Evolutionary conservation across 257 asterid genomes (phyloP).

Genomic region (Cynanchum wilfordii): DNA sequence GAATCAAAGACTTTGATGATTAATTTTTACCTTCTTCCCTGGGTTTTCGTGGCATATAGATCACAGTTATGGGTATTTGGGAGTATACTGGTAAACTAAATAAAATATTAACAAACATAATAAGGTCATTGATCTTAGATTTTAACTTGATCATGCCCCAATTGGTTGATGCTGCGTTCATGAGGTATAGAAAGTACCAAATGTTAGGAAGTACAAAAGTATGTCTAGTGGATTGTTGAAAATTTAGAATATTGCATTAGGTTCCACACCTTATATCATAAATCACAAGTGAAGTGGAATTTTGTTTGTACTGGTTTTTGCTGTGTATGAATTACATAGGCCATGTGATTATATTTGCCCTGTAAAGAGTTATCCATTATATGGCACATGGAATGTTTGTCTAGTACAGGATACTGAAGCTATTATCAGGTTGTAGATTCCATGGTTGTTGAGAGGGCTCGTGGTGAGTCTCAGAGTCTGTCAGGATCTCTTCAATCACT

Average conservation of each 20-base stretch:
- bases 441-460: constrained; percentile 98
- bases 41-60: not conserved
- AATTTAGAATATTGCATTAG: not conserved
- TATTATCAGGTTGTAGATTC: constrained; percentile 87
- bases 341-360: not conserved
- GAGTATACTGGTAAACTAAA: too few species aligned
- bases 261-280: not conserved
- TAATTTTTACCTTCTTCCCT: not conserved
- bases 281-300: not conserved
- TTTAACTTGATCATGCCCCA: too few species aligned
- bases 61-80: too few species aligned
- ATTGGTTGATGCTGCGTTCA: too few species aligned
- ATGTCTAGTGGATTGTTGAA: not conserved
- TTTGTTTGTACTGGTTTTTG: not conserved
- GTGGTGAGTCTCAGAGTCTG: constrained; percentile 97
- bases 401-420: constrained; percentile 25
- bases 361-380: not conserved
- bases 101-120: too few species aligned
- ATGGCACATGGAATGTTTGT: constrained; percentile 7
- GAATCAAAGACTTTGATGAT: not conserved
- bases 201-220: not conserved
- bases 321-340: not conserved
- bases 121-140: too few species aligned
- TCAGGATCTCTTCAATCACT: constrained; percentile 97
- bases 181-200: too few species aligned